These are phyloP conservation scores for Populus pruinosa DNA, from an alignment of 345 rosid species.

Conservation along the genomic window DNA sequence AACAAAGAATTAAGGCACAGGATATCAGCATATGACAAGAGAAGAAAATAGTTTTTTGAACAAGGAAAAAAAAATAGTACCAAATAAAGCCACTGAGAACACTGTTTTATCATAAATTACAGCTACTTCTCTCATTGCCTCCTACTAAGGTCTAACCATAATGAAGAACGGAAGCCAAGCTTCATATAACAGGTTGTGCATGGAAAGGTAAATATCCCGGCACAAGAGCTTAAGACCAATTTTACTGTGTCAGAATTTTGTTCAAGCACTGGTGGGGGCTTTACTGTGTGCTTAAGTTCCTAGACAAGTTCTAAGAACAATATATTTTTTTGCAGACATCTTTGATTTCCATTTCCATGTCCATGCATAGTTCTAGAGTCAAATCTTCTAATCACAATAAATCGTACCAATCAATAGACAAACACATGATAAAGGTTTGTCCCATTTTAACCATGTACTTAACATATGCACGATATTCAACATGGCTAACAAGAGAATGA, in stretches of 20 bases:
- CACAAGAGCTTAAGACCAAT: not conserved
- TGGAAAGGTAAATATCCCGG: not conserved
- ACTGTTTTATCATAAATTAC: too few species aligned
- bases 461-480: too few species aligned
- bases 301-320: too few species aligned
- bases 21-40: not conserved
- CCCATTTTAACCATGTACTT: not conserved
- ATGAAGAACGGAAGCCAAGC: not conserved
- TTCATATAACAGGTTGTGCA: not conserved
- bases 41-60: not conserved
- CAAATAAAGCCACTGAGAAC: too few species aligned
- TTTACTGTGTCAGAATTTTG: not conserved
- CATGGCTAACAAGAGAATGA: not conserved
- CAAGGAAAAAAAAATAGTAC: too few species aligned
- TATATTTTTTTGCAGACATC: too few species aligned
- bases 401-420: too few species aligned
- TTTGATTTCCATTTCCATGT: too few species aligned
- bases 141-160: too few species aligned
- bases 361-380: too few species aligned
- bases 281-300: not conserved
- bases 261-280: not conserved
- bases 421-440: not conserved
- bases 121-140: not conserved
- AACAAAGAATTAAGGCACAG: conserved; percentile 5
- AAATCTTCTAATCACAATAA: too few species aligned